These are phyloP conservation scores for Aquilaria agallochum DNA, from an alignment of 441 rosid species.

Conservation along the genomic window DNA sequence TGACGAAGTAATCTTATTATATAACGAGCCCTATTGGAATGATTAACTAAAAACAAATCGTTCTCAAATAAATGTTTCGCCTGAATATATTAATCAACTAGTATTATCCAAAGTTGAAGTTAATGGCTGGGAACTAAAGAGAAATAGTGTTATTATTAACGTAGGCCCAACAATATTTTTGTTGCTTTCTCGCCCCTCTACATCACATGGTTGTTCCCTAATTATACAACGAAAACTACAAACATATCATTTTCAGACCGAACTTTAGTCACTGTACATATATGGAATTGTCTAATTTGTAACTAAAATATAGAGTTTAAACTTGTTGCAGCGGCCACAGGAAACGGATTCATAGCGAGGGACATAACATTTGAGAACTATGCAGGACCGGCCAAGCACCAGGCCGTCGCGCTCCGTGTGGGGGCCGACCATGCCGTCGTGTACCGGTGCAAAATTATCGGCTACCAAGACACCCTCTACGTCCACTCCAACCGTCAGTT, in stretches of 20 bases:
- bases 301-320: not conserved
- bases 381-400: slow-evolving; percentile 91
- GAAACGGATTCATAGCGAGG: slow-evolving; percentile 80
- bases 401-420: slow-evolving; percentile 88
- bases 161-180: no score
- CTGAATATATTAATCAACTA: no score
- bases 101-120: no score
- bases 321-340: slow-evolving; percentile 64
- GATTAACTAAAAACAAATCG: no score
- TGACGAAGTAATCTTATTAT: not conserved
- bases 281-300: not conserved
- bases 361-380: slow-evolving; percentile 85
- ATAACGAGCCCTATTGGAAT: no score
- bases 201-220: no score
- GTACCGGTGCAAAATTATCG: slow-evolving; percentile 63
- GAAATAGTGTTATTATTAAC: no score
- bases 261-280: not conserved
- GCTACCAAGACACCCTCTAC: slow-evolving; percentile 92
- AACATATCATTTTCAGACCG: not conserved
- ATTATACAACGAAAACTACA: not conserved
- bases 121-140: no score
- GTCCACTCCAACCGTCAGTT: slow-evolving; percentile 95
- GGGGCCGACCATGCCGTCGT: slow-evolving; percentile 90
- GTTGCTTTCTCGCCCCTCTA: no score
- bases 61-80: no score